Evolutionary conservation across 176 grass and related monocot species (phyloP), one percentile per base, ranked within the genome.

Genomic region (Oryza longistaminata): DNA sequence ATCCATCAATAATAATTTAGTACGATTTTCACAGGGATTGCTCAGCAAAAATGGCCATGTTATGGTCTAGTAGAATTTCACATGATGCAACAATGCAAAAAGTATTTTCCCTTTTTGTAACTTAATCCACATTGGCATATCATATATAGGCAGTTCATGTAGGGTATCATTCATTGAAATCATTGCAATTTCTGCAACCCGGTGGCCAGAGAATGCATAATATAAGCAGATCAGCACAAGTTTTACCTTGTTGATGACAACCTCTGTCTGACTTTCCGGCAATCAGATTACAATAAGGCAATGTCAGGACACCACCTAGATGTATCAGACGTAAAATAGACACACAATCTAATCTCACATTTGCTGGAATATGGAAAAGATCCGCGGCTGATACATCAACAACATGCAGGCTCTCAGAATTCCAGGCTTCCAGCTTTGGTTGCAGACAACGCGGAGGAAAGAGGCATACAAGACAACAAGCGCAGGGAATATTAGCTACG

Each of bases 211-310:
- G 26, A 43, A 82, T 9, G 33, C 16, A 71, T 13, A 73, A 58
- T 12, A 71, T 13, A 73, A 45, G 45, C 53, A 53, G 26, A 75
- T 62, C 37, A 76, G 52, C 24, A 17, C 4, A 11, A 40, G 27
- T 74, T 14, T 19, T 66, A 37, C 66, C 67, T 71, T 4, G 21
- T 10, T 2, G 6, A 71, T 21, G 22, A 40, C 34, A 61, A 81
- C 16, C 17, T 85, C 19, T n/a, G 26, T 60, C 46, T n/a, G 27
- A 15, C 39, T 82, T 71, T 61, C 3, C 35, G 58, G 73, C 67
- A 78, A 82, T 81, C 85, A 87, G 73, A 82, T 90, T 86, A 85
- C 73, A 90, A 68, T 35, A 71, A 68, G 46, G 77, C 46, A 82
- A 90, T 15, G 79, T 73, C 73, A 70, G 68, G 64, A 90, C 48